These are phyloP conservation scores for Raffaelea deltoideospora DNA, from an alignment of 2,329 filamentous ascomycete species.

Conservation along the genomic window DNA sequence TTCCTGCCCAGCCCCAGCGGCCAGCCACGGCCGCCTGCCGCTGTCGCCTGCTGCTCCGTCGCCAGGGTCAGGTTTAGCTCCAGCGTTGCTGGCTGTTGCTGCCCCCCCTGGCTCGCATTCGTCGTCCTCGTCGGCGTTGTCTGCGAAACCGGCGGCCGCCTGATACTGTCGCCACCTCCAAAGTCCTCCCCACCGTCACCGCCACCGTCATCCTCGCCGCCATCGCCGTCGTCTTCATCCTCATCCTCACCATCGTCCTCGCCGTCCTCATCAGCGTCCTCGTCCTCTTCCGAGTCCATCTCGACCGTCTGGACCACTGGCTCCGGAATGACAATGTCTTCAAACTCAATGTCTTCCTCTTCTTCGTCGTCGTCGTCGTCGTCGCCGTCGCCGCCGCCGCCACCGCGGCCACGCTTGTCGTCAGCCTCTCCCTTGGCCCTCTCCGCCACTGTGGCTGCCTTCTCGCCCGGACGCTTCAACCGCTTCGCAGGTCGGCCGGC, in stretches of 20 bases:
- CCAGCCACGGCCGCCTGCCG: background rate
- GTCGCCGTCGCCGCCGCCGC: background rate
- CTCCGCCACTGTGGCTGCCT: background rate
- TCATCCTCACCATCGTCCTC: slow-evolving; percentile 7
- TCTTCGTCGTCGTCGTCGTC: slow-evolving; percentile 5
- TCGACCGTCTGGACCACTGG: slow-evolving; percentile 11
- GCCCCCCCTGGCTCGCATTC: no score
- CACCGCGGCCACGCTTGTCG: background rate
- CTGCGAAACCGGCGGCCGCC: no score
- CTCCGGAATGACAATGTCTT: slow-evolving; percentile 10
- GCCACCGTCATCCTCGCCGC: no score
- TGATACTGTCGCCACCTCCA: no score
- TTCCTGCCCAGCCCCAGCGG: slow-evolving; percentile 15
- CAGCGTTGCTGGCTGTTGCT: slow-evolving; percentile 19
- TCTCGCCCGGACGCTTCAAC: slow-evolving; percentile 10
- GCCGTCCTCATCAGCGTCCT: slow-evolving; percentile 7
- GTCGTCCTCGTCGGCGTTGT: no score
- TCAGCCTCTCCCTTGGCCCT: background rate
- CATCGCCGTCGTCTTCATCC: slow-evolving; percentile 4
- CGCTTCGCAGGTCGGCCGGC: slow-evolving; percentile 7
- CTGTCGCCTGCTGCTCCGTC: slow-evolving; percentile 24
- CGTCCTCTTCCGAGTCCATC: slow-evolving; percentile 8
- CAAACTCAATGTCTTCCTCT: slow-evolving; percentile 10
- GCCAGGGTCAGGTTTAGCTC: slow-evolving; percentile 41
- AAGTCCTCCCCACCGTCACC: no score